A percentile compares a stretch with the other conserved stretches of the same genome.
Conservation (phyloP, 352 stramenopile genomes). For the Globisporangium perplexum region DNA sequence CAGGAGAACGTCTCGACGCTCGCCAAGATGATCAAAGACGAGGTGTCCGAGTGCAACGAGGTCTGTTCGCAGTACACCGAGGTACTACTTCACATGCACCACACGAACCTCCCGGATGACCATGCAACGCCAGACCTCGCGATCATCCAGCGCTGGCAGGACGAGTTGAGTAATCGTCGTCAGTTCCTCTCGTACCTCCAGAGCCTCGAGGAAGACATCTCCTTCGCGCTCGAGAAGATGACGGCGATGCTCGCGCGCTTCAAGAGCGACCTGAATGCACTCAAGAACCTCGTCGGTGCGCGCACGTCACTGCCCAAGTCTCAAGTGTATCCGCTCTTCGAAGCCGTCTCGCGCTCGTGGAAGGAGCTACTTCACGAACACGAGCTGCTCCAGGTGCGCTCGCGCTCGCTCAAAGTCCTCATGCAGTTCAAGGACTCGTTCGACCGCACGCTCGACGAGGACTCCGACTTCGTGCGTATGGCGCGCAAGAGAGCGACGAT, state of each 20-base stretch:
- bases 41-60: conserved; percentile 62
- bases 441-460: conserved; percentile 38
- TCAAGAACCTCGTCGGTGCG: conserved; percentile 81
- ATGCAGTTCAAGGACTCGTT: conserved; percentile 79
- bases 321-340: conserved; percentile 93
- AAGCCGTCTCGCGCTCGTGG: conserved; percentile 84
- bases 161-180: conserved; percentile 89
- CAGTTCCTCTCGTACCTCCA: conserved; percentile 91
- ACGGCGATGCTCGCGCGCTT: conserved; percentile 60
- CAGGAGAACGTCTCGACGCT: conserved; percentile 44
- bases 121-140: conserved; percentile 16
- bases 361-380: conserved; percentile 69
- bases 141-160: conserved; percentile 81
- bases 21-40: conserved; percentile 41
- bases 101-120: conserved; percentile 25
- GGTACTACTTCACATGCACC: conserved; percentile 69
- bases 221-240: conserved; percentile 82
- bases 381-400: conserved; percentile 63
- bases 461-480: conserved; percentile 49
- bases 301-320: conserved; percentile 90
- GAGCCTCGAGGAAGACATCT: conserved; percentile 89
- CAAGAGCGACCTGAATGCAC: conserved; percentile 51
- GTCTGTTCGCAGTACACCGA: conserved; percentile 79
- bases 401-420: conserved; percentile 54
- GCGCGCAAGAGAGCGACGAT: conserved; percentile 52